phyloP scores from a whole-genome alignment of 73 alveolate species.

The Symbiodinium natans region DNA sequence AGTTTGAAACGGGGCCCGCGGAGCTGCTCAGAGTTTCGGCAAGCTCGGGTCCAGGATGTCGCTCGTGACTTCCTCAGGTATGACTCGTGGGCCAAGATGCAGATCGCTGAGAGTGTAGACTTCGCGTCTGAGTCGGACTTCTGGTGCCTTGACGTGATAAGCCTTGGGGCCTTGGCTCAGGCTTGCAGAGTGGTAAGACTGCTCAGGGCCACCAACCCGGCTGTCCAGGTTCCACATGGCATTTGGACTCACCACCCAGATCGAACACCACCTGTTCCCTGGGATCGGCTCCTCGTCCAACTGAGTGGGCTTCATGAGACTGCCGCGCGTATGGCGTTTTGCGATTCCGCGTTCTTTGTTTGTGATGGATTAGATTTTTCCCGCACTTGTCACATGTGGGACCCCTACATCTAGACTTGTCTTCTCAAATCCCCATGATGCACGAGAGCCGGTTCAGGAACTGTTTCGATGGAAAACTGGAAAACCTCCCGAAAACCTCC shows the following conservation, averaged over 20 bases:
- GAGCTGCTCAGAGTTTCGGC: no score
- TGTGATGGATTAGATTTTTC: neutral
- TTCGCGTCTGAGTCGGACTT: conserved; percentile 83
- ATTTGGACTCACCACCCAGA: conserved; percentile 82
- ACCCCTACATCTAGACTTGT: neutral
- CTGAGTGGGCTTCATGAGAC: no score
- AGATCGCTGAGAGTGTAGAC: conserved; percentile 91
- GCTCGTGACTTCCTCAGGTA: conserved; percentile 13
- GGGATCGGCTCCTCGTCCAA: conserved; percentile 30
- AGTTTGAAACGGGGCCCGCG: no score
- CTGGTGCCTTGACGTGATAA: neutral
- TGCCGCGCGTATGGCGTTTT: neutral
- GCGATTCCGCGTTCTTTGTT: neutral
- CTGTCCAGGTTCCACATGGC: conserved; percentile 73
- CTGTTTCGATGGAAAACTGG: neutral
- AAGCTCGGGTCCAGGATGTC: no score
- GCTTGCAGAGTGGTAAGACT: no score
- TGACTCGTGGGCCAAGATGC: conserved; percentile 92
- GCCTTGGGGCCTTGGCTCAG: no score
- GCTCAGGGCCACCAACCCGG: no score
- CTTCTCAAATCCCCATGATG: neutral
- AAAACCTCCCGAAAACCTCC: neutral
- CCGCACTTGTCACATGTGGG: neutral
- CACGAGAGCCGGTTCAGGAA: no score
- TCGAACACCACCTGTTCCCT: conserved; percentile 84